These are phyloP conservation scores for Fusarium udum DNA, from an alignment of 2,329 filamentous ascomycete genomes.

Conservation along the genomic window DNA sequence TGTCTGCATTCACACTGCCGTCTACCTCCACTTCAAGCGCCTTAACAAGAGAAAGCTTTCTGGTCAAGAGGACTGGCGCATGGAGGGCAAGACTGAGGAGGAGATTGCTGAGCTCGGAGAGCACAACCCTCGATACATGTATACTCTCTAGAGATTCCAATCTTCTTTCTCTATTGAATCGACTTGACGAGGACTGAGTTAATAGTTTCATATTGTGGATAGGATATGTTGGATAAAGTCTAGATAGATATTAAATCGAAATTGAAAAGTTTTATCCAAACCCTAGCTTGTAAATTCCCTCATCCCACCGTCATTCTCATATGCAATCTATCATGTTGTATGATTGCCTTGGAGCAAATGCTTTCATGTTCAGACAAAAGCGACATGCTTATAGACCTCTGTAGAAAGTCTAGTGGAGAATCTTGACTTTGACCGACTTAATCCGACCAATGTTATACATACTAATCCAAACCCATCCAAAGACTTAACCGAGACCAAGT, in stretches of 20 bases:
- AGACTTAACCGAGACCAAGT: background rate
- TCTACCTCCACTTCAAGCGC: constrained; percentile 45
- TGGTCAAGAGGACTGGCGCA: constrained; percentile 51
- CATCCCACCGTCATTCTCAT: rapidly evolving
- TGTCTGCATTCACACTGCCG: constrained; percentile 40
- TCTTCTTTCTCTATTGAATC: rapidly evolving
- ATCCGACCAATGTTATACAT: background rate
- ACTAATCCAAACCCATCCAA: background rate
- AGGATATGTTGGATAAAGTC: background rate
- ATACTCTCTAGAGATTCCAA: background rate
- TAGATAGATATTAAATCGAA: background rate
- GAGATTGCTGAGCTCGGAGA: constrained; percentile 56
- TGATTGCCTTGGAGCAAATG: too few relatives aligned
- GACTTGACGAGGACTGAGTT: too few relatives aligned
- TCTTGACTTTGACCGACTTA: background rate
- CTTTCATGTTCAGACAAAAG: background rate
- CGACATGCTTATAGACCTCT: background rate
- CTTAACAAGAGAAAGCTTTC: constrained; percentile 50
- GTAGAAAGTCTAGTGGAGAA: background rate
- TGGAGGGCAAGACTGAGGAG: constrained; percentile 53
- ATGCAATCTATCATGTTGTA: too few relatives aligned
- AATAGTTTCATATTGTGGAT: too few relatives aligned
- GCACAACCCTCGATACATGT: constrained; percentile 47
- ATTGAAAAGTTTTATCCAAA: background rate
- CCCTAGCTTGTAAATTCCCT: rapidly evolving